Evolutionary conservation across 2,329 filamentous ascomycete species (phyloP), one percentile per base, ranked within the genome.

Genomic region (Cladosporium sphaerospermum): DNA sequence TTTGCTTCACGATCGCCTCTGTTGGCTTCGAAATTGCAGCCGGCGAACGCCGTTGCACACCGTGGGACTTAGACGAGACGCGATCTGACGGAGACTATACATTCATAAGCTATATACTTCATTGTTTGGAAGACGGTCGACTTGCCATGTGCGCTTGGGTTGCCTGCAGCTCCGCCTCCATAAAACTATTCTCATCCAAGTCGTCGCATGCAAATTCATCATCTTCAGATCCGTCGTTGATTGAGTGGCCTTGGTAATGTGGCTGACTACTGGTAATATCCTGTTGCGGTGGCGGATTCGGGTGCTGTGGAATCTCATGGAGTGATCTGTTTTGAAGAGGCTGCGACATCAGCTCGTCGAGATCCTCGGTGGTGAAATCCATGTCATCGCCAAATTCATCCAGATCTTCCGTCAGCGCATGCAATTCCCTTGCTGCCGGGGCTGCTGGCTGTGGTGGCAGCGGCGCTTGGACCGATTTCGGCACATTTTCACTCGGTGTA

Each of bases 121-220:
- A 52, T 50, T 48, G 58, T 59, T 52, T 46, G 54, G 54, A 54
- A 55, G 49, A 56, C 49, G 57, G 52, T 47, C 60, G 61, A 64
- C 67, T 69, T 62, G 73, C 71, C 65, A 64, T 69, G 67, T 73
- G 65, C 64, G 84, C 82, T 72, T 93, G 85, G 45, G 86, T 89
- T 44, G 86, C 86, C 64, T 81, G 82, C 60, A 84, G 72, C 70
- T 90, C 85, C 59, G 83, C 84, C 56, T 85, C 83, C 63, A 75
- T 75, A 65, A 79, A 75, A 46, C 78, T 72, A 62, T 92, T 88
- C 64, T 89, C 86, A 69, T 95, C 89, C 69, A 82, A 75, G 56
- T 83, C 77, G 60, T 76, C 78, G 59, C 78, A 80, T 44, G 84
- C 86, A 74, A 89, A 89, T 62, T 89, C 89, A 71, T 89, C 88